Conservation (phyloP, 2,329 filamentous ascomycete species). For the Davidsoniella neocaledoniae region DNA sequence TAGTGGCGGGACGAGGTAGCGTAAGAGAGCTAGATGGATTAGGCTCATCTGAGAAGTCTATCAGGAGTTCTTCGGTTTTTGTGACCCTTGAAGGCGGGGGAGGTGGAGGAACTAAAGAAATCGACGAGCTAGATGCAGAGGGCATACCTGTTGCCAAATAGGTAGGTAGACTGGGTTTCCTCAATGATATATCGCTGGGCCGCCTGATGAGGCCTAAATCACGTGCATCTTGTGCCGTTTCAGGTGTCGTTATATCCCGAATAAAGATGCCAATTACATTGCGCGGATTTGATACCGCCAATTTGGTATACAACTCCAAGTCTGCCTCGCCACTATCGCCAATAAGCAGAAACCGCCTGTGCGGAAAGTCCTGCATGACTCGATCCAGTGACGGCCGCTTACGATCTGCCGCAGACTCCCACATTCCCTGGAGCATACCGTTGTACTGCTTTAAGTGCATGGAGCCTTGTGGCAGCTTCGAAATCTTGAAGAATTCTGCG, state of each 20-base stretch:
- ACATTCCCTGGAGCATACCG: conserved; percentile 94
- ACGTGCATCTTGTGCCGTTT: conserved; percentile 23
- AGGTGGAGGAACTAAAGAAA: neutral
- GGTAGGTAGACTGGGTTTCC: conserved; percentile 2
- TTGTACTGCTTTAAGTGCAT: conserved; percentile 93
- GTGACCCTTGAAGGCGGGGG: conserved; percentile 13
- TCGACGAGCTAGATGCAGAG: neutral
- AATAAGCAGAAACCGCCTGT: conserved; percentile 71
- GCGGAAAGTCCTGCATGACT: conserved; percentile 76
- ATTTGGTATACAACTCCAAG: conserved; percentile 88
- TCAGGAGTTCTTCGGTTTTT: conserved; percentile 36
- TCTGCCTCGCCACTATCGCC: conserved; percentile 96
- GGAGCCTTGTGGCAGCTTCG: conserved; percentile 69
- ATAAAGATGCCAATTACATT: conserved; percentile 82
- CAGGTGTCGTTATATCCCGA: conserved; percentile 76
- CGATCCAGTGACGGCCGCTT: conserved; percentile 79
- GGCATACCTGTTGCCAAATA: neutral
- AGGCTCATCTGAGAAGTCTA: conserved; percentile 37
- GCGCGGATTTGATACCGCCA: conserved; percentile 70
- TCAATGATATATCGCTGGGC: neutral
- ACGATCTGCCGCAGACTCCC: conserved; percentile 88
- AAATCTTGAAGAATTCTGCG: conserved; percentile 65
- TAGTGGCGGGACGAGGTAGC: neutral
- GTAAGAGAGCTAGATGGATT: neutral
- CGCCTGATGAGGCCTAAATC: neutral